Conservation (phyloP, 768 basidiomycete genomes). For the Hericium erinaceus region DNA sequence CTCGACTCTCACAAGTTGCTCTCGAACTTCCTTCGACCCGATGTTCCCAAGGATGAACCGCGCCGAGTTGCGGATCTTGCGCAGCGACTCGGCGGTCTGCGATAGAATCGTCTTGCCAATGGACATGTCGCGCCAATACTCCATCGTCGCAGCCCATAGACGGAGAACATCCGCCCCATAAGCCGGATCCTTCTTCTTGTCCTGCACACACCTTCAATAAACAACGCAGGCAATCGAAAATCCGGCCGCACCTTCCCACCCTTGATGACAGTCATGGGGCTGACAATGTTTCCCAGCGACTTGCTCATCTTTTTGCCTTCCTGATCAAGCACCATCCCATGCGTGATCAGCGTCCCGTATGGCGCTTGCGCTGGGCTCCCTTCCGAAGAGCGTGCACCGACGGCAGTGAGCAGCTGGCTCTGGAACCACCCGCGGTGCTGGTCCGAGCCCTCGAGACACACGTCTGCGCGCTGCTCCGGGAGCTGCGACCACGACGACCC, state of each 20-base stretch:
- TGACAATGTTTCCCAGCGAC: conserved; percentile 84
- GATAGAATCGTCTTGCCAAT: conserved; percentile 72
- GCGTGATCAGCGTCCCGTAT: conserved; percentile 80
- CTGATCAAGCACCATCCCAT: conserved; percentile 94
- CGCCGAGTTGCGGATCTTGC: conserved; percentile 80
- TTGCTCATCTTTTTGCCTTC: conserved; percentile 96
- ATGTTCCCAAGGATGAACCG: conserved; percentile 84
- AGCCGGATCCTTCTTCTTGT: conserved; percentile 61
- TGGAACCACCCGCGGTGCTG: conserved; percentile 99
- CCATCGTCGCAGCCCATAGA: conserved; percentile 86
- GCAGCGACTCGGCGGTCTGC: conserved; percentile 64
- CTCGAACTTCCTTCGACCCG: conserved; percentile 26
- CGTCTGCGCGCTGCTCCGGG: conserved; percentile 50
- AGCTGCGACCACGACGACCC: conserved; percentile 91
- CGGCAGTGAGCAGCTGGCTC: conserved; percentile 78
- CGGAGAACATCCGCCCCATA: conserved; percentile 85
- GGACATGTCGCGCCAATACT: conserved; percentile 83
- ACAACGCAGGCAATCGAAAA: background rate
- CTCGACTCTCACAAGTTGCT: conserved; percentile 27
- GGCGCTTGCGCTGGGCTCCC: conserved; percentile 32
- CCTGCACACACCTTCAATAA: conserved; percentile 27
- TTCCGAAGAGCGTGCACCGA: conserved; percentile 37
- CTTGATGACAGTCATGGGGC: conserved; percentile 70
- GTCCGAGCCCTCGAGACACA: conserved; percentile 92
- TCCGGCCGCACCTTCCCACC: conserved; percentile 56